Percentiles rank a stretch among this genome's conserved stretches.
Conservation (phyloP, 169 alveolate species). For the Plasmodium falciparum region DNA sequence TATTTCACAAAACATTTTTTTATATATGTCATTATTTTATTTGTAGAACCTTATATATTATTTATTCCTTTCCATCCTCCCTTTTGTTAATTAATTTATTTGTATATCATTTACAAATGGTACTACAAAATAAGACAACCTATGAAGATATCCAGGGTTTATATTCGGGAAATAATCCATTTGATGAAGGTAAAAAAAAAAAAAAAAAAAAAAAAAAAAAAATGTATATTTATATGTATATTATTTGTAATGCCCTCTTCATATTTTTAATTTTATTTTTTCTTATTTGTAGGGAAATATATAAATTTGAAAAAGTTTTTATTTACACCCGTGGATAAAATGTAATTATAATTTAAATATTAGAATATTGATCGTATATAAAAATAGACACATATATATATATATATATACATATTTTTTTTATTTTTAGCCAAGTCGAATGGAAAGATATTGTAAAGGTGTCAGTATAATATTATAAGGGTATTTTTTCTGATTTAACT, state of each 20-base stretch:
- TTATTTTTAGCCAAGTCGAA: constrained; percentile 31
- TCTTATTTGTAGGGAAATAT: constrained; percentile 22
- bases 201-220: not conserved
- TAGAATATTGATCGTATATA: not conserved
- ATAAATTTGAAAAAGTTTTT: constrained; percentile 45
- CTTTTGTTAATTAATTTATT: constrained; percentile 61
- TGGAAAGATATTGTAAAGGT: constrained; percentile 72
- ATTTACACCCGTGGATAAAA: constrained; percentile 41
- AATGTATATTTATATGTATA: not conserved
- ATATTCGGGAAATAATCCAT: constrained; percentile 45
- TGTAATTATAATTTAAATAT: constrained; percentile 18
- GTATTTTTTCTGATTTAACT: not conserved
- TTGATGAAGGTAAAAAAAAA: constrained; percentile 60
- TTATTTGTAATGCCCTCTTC: too few relatives aligned
- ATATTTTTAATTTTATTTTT: not conserved
- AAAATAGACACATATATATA: not conserved
- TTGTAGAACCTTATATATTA: constrained; percentile 39
- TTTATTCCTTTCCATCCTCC: constrained; percentile 47
- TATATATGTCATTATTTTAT: constrained; percentile 2
- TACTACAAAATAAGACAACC: constrained; percentile 57
- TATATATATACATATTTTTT: not conserved
- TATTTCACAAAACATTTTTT: not conserved
- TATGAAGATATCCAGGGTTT: constrained; percentile 72
- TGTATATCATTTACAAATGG: constrained; percentile 56
- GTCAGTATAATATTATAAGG: constrained; percentile 14